These are phyloP conservation scores for Phytopythium cucurbitacearum DNA, from an alignment of 352 stramenopile species.

Conservation along the genomic window DNA sequence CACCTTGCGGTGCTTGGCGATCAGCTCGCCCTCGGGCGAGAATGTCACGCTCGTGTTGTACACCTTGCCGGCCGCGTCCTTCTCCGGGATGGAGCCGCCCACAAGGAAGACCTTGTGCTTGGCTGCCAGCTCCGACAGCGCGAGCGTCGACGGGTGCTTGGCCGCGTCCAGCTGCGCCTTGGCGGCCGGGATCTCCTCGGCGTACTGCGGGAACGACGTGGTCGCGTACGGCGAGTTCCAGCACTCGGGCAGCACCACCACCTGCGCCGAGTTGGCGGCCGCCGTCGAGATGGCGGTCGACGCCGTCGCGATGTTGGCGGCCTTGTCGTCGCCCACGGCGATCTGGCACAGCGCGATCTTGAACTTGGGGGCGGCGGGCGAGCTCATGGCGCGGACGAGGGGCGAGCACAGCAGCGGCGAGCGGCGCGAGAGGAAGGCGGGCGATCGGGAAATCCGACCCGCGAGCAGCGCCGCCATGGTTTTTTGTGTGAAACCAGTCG, in stretches of 20 bases:
- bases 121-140: conserved; percentile 89
- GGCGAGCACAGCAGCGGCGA: conserved; percentile 11
- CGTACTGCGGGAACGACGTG: conserved; percentile 96
- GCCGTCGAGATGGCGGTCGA: conserved; percentile 59
- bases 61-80: conserved; percentile 76
- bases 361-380: conserved; percentile 49
- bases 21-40: conserved; percentile 89
- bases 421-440: conserved; percentile 4
- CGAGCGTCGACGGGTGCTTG: conserved; percentile 80
- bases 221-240: conserved; percentile 98
- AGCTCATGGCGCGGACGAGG: conserved; percentile 35
- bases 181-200: conserved; percentile 91
- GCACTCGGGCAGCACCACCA: conserved; percentile 93
- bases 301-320: conserved; percentile 79
- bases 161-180: conserved; percentile 46
- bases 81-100: conserved; percentile 96
- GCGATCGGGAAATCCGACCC: neutral
- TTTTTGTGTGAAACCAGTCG: too few relatives aligned
- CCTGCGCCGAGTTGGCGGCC: conserved; percentile 71
- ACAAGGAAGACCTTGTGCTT: conserved; percentile 92
- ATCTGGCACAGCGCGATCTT: conserved; percentile 96
- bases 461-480: neutral
- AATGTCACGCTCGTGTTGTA: conserved; percentile 99
- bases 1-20: conserved; percentile 99
- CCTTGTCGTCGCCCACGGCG: conserved; percentile 85